Evolutionary conservation across 2,329 filamentous ascomycete genomes (phyloP), one percentile per base, ranked within the genome.

Genomic region (Hymenoscyphus occultus): DNA sequence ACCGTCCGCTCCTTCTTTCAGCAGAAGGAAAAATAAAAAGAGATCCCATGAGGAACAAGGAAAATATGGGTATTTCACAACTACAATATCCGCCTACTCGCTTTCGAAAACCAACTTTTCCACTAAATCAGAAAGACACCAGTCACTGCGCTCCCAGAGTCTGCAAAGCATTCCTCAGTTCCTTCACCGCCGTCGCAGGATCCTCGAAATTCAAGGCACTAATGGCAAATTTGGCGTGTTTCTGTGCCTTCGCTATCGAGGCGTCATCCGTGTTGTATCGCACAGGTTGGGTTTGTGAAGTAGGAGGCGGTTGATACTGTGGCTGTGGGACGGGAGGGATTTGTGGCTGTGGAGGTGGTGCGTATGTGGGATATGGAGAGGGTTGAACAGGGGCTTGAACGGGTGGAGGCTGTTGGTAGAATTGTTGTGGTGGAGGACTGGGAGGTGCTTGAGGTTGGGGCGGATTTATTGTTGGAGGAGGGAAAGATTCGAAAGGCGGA

Each of bases 191-290:
- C 0, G 95, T 99, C 1, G 89, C 83, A 1, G 96, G 90, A 76
- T 99, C 95, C 71, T 99, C 95, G 77, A 99, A 99, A 73, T 97
- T 97, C 59, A 99, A 80, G 0, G 95, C 95, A 12, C 93, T 97
- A 54, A 98, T 96, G 0, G 95, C 95, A 92, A 92, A 99, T 73
- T 92, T 93, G 1, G 94, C 93, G 79, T 98, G 95, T 76, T 98
- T 99, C 76, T 97, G 93, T 4, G 95, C 94, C 71, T 88, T 85
- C 42, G 86, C 81, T 42, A 97, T 89, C 0, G 90, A 82, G 65
- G 83, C 80, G 69, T 93, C 89, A 68, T 97, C 92, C 12, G 78
- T 81, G 4, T 78, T 80, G 62, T 90, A 83, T 5, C 81, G 67
- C 5, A 64, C 31, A 13, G 67, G 68, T 6, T 71, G 66, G 56